Evolutionary conservation across 768 basidiomycete genomes (phyloP), one percentile per base, ranked within the genome.

Genomic region (Mrakia hoshinonis): DNA sequence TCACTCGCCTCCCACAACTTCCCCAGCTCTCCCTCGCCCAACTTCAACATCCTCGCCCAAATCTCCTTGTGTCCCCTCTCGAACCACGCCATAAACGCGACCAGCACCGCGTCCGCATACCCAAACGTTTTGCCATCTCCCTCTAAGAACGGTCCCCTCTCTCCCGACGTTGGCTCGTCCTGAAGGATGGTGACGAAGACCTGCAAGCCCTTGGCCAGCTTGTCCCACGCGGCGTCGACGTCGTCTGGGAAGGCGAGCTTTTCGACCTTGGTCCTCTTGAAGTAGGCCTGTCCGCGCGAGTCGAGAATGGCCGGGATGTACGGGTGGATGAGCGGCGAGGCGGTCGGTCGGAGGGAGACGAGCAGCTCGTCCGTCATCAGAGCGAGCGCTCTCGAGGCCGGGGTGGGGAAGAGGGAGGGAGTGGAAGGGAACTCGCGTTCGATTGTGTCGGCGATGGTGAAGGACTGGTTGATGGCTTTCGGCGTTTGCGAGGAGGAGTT

Each of bases 91-190:
- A 64, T 36, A 6, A 48, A 29, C 24, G 43, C 39, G 10, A 64
- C n/a, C 22, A 64, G 24, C n/a, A 64, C 46, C 7, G 46, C 24
- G 46, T 64, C 63, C n/a, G 63, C 63, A 39, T 64, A 64, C 63
- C 43, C 47, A 15, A 47, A 39, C 63, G 18, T 26, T 7, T 48
- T 47, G 43, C 63, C 63, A 12, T 47, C 63, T n/a, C 63, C 63
- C n/a, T 47, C 63, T n/a, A 64, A 1, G n/a, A 64, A 43, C 43
- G 43, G 43, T 43, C 43, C 43, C n/a, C n/a, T n/a, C n/a, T n/a
- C n/a, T n/a, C 15, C 43, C 43, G 15, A 15, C 43, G 15, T 15
- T 15, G 43, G 6, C 43, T 43, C 15, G 43, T 43, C 43, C 43
- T 15, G 43, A 15, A 43, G 43, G 7, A 43, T 43, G 15, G 6